Percentiles rank a stretch among this genome's conserved stretches.
These are phyloP conservation scores for Hypoxylon intermedium DNA, from an alignment of 495 filamentous ascomycete genomes.

Conservation along the genomic window DNA sequence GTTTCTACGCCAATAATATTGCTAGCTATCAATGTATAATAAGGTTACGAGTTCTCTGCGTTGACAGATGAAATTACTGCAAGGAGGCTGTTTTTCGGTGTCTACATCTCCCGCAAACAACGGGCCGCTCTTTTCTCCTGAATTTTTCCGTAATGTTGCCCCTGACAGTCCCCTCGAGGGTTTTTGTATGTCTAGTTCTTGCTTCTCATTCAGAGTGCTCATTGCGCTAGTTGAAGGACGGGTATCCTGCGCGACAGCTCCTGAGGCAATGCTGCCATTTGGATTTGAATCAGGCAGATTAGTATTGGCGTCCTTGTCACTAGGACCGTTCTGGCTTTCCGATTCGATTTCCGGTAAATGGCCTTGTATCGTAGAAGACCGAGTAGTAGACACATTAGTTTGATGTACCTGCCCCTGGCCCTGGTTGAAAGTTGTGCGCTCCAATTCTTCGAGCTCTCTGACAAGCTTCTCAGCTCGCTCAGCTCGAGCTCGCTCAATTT, in stretches of 20 bases:
- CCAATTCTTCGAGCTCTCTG: constrained; percentile 18
- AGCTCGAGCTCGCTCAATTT: constrained; percentile 55
- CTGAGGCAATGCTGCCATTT: background rate
- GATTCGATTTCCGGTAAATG: background rate
- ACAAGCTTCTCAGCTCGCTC: constrained; percentile 47
- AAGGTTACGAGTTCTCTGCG: too few relatives aligned
- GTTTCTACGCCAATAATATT: too few relatives aligned
- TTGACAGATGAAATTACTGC: too few relatives aligned
- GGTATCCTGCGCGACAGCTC: background rate
- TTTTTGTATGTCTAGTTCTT: constrained; percentile 9
- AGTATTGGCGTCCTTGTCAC: background rate
- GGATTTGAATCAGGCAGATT: background rate
- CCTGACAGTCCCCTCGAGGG: constrained; percentile 1
- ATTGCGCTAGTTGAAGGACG: constrained; percentile 14
- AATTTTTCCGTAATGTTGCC: constrained; percentile 13
- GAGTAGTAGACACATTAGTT: background rate
- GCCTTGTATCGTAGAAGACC: background rate
- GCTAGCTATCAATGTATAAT: too few relatives aligned
- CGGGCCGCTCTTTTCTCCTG: too few relatives aligned
- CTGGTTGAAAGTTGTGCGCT: background rate
- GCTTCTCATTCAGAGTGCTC: constrained; percentile 34
- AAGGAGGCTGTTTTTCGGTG: too few relatives aligned
- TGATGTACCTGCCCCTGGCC: background rate
- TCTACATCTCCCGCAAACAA: too few relatives aligned
- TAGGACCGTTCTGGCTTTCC: constrained; percentile 1